Evolutionary conservation across 768 basidiomycete species (phyloP).

Genomic region (Russula brevipes): DNA sequence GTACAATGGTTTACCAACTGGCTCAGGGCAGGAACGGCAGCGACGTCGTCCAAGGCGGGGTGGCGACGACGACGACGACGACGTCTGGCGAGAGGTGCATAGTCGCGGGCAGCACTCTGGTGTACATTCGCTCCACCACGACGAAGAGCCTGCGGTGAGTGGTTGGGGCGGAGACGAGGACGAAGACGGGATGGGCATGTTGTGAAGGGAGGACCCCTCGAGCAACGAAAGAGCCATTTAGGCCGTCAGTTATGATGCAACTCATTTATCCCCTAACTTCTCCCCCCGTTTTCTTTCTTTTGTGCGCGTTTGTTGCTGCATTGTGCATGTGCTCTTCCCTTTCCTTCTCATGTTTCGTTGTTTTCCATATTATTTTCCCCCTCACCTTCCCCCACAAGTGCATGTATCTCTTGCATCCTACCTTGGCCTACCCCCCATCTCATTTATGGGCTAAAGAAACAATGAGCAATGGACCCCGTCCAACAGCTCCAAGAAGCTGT

Average conservation of each 20-base stretch:
- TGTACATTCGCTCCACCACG: constrained; percentile 1
- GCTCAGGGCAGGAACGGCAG: constrained; percentile 25
- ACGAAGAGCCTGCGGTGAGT: constrained; percentile 40
- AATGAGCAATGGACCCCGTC: constrained; percentile 11
- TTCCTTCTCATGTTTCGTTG: background rate
- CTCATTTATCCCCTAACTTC: constrained; percentile 19
- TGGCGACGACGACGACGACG: constrained; percentile 27
- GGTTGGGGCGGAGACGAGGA: constrained; percentile 67
- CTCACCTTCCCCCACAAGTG: background rate
- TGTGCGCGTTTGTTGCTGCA: background rate
- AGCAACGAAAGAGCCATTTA: background rate
- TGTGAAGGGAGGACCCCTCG: constrained; percentile 29
- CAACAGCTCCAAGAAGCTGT: constrained; percentile 12
- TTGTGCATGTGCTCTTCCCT: background rate
- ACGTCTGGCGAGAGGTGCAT: constrained; percentile 47
- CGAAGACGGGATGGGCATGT: constrained; percentile 73
- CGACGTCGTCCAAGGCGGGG: constrained; percentile 30
- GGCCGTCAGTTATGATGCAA: background rate
- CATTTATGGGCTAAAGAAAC: constrained; percentile 15
- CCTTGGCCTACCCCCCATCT: background rate
- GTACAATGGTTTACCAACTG: constrained; percentile 40
- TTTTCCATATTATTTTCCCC: no score
- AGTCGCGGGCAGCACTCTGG: background rate
- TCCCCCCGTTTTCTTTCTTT: background rate
- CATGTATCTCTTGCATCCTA: background rate